Evolutionary conservation across 805 yeast genomes (phyloP).

Genomic region (Wickerhamiella parazyma): DNA sequence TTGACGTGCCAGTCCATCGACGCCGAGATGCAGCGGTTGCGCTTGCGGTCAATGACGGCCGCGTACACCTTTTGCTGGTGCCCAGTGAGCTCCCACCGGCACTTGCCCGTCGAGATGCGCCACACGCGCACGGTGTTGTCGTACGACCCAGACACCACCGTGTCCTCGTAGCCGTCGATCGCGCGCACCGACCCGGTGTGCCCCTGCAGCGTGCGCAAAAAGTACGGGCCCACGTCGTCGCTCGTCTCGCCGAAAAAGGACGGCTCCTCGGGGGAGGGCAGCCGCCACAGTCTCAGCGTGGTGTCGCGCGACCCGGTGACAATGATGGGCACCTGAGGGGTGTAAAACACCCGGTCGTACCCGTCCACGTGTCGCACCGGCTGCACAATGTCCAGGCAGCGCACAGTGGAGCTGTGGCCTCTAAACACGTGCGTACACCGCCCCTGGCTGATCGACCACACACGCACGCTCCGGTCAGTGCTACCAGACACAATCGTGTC

Average conservation of each 20-base stretch:
- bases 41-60: conserved; percentile 64
- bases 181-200: conserved; percentile 76
- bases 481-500: conserved; percentile 79
- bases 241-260: conserved; percentile 17
- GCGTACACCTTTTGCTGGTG: conserved; percentile 82
- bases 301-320: conserved; percentile 84
- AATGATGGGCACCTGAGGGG: conserved; percentile 54
- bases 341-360: conserved; percentile 42
- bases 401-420: conserved; percentile 86
- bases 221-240: conserved; percentile 39
- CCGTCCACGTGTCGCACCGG: conserved; percentile 42
- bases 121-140: conserved; percentile 85
- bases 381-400: conserved; percentile 74
- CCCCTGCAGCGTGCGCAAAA: conserved; percentile 56
- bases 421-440: conserved; percentile 80
- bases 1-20: conserved; percentile 79
- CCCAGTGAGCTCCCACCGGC: conserved; percentile 62
- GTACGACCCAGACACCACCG: conserved; percentile 78
- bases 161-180: conserved; percentile 72
- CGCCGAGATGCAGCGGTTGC: conserved; percentile 77
- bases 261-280: conserved; percentile 37
- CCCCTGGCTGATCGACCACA: conserved; percentile 81
- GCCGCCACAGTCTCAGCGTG: conserved; percentile 68
- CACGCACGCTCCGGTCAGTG: conserved; percentile 84
- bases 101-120: conserved; percentile 65